phyloP scores from a whole-genome alignment of 257 asterid genomes.

The Cynanchum wilfordii region DNA sequence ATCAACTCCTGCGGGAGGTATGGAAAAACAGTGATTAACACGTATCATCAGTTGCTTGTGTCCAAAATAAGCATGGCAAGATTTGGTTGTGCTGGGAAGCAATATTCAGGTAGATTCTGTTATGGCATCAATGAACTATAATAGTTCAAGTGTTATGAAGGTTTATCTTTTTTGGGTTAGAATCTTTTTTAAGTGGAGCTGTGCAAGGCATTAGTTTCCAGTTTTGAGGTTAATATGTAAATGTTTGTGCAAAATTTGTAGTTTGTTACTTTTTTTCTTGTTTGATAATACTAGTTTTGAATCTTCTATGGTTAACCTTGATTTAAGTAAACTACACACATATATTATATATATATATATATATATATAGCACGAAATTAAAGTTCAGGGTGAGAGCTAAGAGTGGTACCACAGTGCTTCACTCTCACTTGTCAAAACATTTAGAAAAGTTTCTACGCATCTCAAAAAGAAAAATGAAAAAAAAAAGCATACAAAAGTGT shows the following conservation, averaged over 20 bases:
- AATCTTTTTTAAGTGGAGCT: neutral
- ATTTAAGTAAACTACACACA: no score
- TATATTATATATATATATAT: no score
- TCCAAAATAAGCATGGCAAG: constrained; percentile 5
- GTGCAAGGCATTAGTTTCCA: neutral
- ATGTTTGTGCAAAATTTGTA: neutral
- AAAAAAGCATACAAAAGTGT: no score
- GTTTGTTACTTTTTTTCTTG: neutral
- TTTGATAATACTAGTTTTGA: neutral
- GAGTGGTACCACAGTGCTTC: no score
- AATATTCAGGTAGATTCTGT: neutral
- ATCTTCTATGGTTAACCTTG: no score
- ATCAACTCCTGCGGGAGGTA: constrained; percentile 60
- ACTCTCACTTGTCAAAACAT: neutral
- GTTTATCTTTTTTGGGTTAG: neutral
- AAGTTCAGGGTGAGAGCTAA: no score
- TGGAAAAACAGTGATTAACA: constrained; percentile 45
- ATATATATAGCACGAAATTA: no score
- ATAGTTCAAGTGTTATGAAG: neutral
- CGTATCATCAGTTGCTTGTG: neutral
- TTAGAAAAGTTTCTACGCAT: no score
- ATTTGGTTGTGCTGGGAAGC: neutral
- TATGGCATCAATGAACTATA: neutral
- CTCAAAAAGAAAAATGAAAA: no score
- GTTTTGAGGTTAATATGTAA: constrained; percentile 14